Evolutionary conservation across 2,329 filamentous ascomycete genomes (phyloP).

Genomic region (Fusarium devonianum): DNA sequence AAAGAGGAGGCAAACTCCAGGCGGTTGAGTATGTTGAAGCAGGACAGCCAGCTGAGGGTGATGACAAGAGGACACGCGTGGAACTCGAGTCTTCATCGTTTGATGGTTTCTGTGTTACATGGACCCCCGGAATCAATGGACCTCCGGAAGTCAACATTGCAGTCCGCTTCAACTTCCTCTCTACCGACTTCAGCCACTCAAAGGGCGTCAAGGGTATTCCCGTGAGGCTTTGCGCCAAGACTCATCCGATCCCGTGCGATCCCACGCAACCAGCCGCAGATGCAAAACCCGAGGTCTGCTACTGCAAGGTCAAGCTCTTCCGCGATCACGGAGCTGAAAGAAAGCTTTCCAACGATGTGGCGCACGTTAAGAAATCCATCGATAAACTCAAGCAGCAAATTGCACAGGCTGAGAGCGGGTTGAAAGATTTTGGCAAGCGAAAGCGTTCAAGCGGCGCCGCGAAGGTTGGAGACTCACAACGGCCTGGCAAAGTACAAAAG

Average conservation of each 20-base stretch:
- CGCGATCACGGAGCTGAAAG: slow-evolving; percentile 94
- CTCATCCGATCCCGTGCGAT: slow-evolving; percentile 68
- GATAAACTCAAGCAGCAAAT: slow-evolving; percentile 97
- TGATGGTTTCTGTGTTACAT: slow-evolving; percentile 90
- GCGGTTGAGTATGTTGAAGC: slow-evolving; percentile 91
- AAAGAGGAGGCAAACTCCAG: slow-evolving; percentile 88
- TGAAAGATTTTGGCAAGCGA: slow-evolving; percentile 72
- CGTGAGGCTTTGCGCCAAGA: slow-evolving; percentile 91
- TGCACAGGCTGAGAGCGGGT: slow-evolving; percentile 73
- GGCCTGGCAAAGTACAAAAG: slow-evolving; percentile 84
- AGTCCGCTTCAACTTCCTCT: slow-evolving; percentile 97
- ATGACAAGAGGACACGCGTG: slow-evolving; percentile 71
- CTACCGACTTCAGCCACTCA: slow-evolving; percentile 97
- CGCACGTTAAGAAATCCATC: slow-evolving; percentile 94
- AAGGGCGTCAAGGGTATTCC: slow-evolving; percentile 99
- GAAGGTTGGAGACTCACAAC: slow-evolving; percentile 59
- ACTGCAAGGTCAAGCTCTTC: slow-evolving; percentile 97
- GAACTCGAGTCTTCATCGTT: slow-evolving; percentile 82
- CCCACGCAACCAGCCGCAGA: slow-evolving; percentile 56
- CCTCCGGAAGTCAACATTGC: slow-evolving; percentile 82
- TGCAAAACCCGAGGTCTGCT: slow-evolving; percentile 75
- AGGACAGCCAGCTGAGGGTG: slow-evolving; percentile 64
- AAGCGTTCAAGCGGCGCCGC: slow-evolving; percentile 61
- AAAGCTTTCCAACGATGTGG: slow-evolving; percentile 92
- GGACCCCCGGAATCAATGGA: slow-evolving; percentile 77